A percentile compares a stretch with the other conserved stretches of the same genome.
phyloP scores from a whole-genome alignment of 331 rosid species.

The Quercus lobata region DNA sequence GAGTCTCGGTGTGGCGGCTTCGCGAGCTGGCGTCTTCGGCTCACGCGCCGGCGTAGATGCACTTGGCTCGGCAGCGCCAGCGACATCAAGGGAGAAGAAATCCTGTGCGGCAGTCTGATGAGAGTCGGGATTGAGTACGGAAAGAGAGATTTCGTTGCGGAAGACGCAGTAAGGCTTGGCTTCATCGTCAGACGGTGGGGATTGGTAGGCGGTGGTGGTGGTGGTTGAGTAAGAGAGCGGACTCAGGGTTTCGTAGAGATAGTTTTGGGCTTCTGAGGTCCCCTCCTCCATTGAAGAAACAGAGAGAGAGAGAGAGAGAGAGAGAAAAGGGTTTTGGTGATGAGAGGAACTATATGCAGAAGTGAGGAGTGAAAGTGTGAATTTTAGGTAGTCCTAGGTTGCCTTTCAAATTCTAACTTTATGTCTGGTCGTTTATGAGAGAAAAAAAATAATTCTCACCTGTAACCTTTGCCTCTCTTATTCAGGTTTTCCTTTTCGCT shows the following conservation, averaged over 20 bases:
- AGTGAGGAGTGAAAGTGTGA: no score
- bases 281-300: slow-evolving; percentile 38
- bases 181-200: slow-evolving; percentile 35
- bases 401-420: no score
- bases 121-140: slow-evolving; percentile 35
- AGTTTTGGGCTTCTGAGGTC: slow-evolving; percentile 10
- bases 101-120: slow-evolving; percentile 34
- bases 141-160: slow-evolving; percentile 67
- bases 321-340: background rate
- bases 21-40: slow-evolving; percentile 44
- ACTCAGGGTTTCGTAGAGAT: slow-evolving; percentile 57
- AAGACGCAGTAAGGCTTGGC: slow-evolving; percentile 50
- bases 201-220: slow-evolving; percentile 16
- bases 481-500: no score
- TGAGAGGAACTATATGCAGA: background rate
- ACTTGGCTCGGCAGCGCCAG: slow-evolving; percentile 16
- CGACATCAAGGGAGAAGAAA: slow-evolving; percentile 74
- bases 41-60: slow-evolving; percentile 17
- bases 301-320: background rate
- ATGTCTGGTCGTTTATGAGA: no score
- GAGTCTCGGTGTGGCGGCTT: slow-evolving; percentile 47
- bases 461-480: no score
- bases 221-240: slow-evolving; percentile 42
- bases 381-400: background rate
- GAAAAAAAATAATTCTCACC: no score